phyloP scores from a whole-genome alignment of 495 filamentous ascomycete genomes.

The Alectoria sarmentosa region DNA sequence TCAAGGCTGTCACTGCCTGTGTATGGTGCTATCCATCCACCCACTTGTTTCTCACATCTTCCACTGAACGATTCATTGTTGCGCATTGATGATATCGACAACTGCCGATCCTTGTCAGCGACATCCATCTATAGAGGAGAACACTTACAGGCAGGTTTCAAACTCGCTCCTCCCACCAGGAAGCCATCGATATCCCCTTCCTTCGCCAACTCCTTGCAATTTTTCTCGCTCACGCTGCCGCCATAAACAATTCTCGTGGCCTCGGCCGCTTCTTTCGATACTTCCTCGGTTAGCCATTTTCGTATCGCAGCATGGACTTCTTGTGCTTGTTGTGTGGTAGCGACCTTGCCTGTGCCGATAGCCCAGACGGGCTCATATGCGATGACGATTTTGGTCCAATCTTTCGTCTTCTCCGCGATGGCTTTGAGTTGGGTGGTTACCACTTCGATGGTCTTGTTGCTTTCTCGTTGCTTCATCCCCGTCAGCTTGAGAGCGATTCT shows the following conservation, averaged over 20 bases:
- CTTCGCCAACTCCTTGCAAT: slow-evolving; percentile 86
- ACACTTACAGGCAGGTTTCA: slow-evolving; percentile 93
- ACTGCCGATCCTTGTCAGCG: slow-evolving; percentile 36
- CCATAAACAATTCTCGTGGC: slow-evolving; percentile 90
- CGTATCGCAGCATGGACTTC: slow-evolving; percentile 92
- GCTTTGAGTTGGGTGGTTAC: slow-evolving; percentile 72
- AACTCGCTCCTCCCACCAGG: slow-evolving; percentile 92
- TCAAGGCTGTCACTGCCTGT: background rate
- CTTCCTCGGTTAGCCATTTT: slow-evolving; percentile 69
- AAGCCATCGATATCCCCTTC: slow-evolving; percentile 96
- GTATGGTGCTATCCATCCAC: background rate
- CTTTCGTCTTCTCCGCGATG: slow-evolving; percentile 58
- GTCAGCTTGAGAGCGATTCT: background rate
- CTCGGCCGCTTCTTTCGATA: slow-evolving; percentile 64
- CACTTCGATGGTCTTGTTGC: slow-evolving; percentile 79
- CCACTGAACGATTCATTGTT: slow-evolving; percentile 33
- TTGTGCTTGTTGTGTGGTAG: slow-evolving; percentile 86
- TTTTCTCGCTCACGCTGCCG: slow-evolving; percentile 95
- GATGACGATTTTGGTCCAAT: slow-evolving; percentile 92
- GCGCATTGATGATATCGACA: slow-evolving; percentile 61
- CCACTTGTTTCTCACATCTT: background rate
- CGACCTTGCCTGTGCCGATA: slow-evolving; percentile 97
- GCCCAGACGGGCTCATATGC: slow-evolving; percentile 99
- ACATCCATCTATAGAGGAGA: slow-evolving; percentile 10
- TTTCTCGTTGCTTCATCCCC: slow-evolving; percentile 65